Percentiles rank a stretch among this genome's conserved stretches.
These are phyloP conservation scores for Buddleja alternifolia DNA, from an alignment of 257 asterid genomes.

Conservation along the genomic window DNA sequence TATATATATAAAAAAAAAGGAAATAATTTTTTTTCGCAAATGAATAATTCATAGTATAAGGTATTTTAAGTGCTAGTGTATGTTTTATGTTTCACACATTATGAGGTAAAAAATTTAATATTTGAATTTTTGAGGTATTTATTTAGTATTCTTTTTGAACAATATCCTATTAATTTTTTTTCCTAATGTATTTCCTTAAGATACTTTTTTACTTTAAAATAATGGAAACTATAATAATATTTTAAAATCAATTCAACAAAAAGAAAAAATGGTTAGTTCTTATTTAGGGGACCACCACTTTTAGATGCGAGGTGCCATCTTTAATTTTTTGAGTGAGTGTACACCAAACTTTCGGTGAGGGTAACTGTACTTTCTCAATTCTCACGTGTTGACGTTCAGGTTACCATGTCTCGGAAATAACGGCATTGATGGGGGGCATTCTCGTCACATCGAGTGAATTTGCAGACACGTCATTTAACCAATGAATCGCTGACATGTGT, in stretches of 20 bases:
- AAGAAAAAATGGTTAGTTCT: not conserved
- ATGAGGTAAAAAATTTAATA: no score
- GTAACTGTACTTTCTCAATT: not conserved
- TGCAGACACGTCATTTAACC: slow-evolving; percentile 38
- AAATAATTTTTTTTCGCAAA: no score
- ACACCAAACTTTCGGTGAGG: slow-evolving; percentile 1
- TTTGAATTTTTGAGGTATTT: no score
- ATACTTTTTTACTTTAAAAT: no score
- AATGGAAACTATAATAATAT: no score
- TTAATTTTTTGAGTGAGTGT: not conserved
- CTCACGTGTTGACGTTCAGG: not conserved
- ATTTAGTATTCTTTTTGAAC: no score
- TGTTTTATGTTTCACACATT: no score
- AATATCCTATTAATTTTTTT: no score
- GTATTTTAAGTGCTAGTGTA: no score
- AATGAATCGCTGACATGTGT: slow-evolving; percentile 30
- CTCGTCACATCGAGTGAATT: slow-evolving; percentile 17
- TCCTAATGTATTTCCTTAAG: no score
- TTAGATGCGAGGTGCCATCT: not conserved
- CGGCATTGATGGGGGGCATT: slow-evolving; percentile 21
- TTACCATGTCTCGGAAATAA: not conserved
- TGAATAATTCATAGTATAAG: no score
- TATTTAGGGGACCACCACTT: not conserved
- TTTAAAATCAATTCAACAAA: not conserved
- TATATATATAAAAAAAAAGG: no score